Evolutionary conservation across 805 yeast species (phyloP), one percentile per base, ranked within the genome.

Genomic region (Hanseniaspora mollemarum): DNA sequence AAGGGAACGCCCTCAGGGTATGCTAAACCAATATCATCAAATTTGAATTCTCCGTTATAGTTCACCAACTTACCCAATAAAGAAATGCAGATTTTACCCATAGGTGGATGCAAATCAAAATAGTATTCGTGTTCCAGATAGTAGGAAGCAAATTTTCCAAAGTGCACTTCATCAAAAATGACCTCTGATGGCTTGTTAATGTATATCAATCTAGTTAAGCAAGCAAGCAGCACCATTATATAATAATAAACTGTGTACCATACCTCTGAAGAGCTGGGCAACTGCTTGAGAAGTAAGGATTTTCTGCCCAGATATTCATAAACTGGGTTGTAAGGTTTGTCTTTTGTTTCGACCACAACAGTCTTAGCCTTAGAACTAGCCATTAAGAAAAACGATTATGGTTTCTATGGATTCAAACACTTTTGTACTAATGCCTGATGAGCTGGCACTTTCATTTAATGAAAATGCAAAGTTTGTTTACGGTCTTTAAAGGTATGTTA

Each of bases 101-200:
- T 86, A 21, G 99, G 99, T 9, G 99, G 99, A 68, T 92, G 99
- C 48, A 92, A 78, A 67, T 92, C 99, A 61, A 92, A 92, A 66
- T 87, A 92, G 66, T 85, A 92, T 0, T 95, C 83, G 55, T 95
- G 75, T 66, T 90, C 84, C 54, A 90, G 68, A 66, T 90, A 90
- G 67, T 83, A 82, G 1, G 87, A 77, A 7, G 90, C 90, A 64
- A 83, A 83, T 60, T 83, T 83, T 33, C 94, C 94, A 60, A 84
- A 84, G 64, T 84, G 94, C 19, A 83, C 92, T 62, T 84, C 94
- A 67, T 84, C 94, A 58, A 84, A 84, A 2, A 84, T 92, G 53
- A 84, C 94, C 62, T 81, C 81, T 54, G 73, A 71, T 2, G 94
- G 94, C 44, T 67, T 70, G 63, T 79, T 72, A 51, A 84, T 73